Conservation (phyloP, 2,329 filamentous ascomycete genomes). For the Ascochyta pisi region DNA sequence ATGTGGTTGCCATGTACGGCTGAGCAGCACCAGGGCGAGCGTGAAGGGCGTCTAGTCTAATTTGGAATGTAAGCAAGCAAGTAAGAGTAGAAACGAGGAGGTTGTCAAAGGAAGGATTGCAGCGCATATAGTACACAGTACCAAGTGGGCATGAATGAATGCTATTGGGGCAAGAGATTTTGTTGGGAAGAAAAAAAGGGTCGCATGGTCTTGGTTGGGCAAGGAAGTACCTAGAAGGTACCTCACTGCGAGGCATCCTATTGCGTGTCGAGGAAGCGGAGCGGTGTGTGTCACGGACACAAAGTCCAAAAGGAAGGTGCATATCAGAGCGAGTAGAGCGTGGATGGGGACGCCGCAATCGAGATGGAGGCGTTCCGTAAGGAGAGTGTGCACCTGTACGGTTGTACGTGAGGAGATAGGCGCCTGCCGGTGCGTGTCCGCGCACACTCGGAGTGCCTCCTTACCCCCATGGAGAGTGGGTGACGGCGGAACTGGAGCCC, state of each 20-base stretch:
- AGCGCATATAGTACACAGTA: too few relatives aligned
- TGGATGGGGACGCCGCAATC: background rate
- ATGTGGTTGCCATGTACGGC: too few relatives aligned
- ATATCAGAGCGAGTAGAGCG: background rate
- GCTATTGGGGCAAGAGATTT: too few relatives aligned
- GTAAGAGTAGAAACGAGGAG: too few relatives aligned
- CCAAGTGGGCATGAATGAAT: too few relatives aligned
- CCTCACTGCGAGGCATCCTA: background rate
- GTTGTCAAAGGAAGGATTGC: too few relatives aligned
- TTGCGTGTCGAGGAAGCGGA: background rate
- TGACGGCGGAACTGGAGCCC: conserved; percentile 5
- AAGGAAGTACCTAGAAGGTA: too few relatives aligned
- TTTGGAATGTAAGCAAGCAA: too few relatives aligned
- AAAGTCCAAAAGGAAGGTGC: conserved; percentile 6
- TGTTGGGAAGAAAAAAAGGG: too few relatives aligned
- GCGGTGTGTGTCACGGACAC: conserved; percentile 17
- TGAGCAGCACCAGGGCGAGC: too few relatives aligned
- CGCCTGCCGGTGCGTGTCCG: background rate
- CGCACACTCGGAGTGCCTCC: background rate
- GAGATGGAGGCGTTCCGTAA: background rate
- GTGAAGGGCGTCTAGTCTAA: too few relatives aligned
- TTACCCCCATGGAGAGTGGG: background rate
- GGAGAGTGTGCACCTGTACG: background rate
- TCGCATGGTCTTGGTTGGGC: too few relatives aligned
- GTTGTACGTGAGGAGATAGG: conserved; percentile 12